Conservation (phyloP, 176 grass and related monocot species). For the Puya raimondii region DNA sequence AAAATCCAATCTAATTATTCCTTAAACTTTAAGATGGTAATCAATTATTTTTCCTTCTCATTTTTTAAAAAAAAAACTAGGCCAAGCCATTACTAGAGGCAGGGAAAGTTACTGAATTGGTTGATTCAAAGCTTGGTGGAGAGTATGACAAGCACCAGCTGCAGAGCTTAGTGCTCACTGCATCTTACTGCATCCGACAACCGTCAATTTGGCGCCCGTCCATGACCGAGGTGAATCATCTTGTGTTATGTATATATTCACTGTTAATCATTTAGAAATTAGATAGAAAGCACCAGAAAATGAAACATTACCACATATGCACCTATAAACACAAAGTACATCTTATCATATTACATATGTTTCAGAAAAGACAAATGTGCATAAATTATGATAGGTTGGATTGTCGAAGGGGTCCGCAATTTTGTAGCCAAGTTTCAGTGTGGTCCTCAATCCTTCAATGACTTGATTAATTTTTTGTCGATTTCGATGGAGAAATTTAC, state of each 20-base stretch:
- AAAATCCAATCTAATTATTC: not conserved
- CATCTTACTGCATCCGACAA: slow-evolving; percentile 62
- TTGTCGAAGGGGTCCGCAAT: too few species aligned
- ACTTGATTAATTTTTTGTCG: too few species aligned
- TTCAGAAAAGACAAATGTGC: not conserved
- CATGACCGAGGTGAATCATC: slow-evolving; percentile 49
- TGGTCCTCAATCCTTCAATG: too few species aligned
- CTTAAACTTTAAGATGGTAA: not conserved
- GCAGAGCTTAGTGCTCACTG: slow-evolving; percentile 45
- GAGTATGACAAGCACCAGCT: slow-evolving; percentile 68
- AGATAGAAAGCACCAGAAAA: too few species aligned
- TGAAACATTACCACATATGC: not conserved
- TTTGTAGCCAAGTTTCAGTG: too few species aligned
- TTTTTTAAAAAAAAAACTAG: slow-evolving; percentile 11
- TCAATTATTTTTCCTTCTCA: not conserved
- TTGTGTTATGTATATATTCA: too few species aligned
- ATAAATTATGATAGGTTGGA: too few species aligned
- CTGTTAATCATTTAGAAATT: too few species aligned
- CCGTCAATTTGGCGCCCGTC: slow-evolving; percentile 79
- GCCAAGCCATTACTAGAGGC: slow-evolving; percentile 80
- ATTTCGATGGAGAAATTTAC: too few species aligned
- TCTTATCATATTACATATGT: too few species aligned
- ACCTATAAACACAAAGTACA: not conserved
- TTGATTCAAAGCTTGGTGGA: slow-evolving; percentile 46
- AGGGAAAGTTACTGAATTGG: slow-evolving; percentile 59